Base-by-base conservation (phyloP, 345 rosid species). In the Gossypium anomalum region DNA sequence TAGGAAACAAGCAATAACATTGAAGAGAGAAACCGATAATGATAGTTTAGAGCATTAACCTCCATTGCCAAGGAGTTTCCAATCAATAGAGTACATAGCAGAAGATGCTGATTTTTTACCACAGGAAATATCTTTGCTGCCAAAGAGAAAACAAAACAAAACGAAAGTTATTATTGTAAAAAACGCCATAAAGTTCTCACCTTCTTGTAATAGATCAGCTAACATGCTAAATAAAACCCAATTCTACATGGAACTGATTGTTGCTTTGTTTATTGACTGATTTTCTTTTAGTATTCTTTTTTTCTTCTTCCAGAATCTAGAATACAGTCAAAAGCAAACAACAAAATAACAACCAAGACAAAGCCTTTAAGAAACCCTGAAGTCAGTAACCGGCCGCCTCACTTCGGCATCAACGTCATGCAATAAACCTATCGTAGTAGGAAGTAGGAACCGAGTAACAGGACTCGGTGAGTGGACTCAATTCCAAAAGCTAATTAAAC, bases 41-140 rank as follows among this genome's bases (percentile, higher is more conserved):
- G 49, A 17, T 25, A 0, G 38, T 19, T 34, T 29, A n/a, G 5
- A 17, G 17, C 8, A 17, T 14, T 77, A 81, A 93, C 98, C 97
- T 94, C 98, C 98, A 90, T 94, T 1, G 98, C 96, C 84, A 93
- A 71, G 69, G 97, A 86, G 88, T 93, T 93, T 27, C 98, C 98
- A 0, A 92, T 85, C 86, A 94, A 86, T 76, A 94, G 94, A 12
- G 98, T 94, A 73, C 98, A 94, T 8, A 94, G 86, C 75, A 94
- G 83, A 72, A 94, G 93, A 83, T 94, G 98, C 74, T 92, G 98
- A 85, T 92, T 94, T 83, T 92, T 92, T 55, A 94, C 98, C 47
- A 94, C 97, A 12, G 96, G 97, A 67, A 88, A 89, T 80, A 94
- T 92, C 76, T 94, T 94, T 16, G 89, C 98, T 94, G 89, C 71